phyloP scores from a whole-genome alignment of 345 rosid genomes.

The Bruguiera gymnorhiza region DNA sequence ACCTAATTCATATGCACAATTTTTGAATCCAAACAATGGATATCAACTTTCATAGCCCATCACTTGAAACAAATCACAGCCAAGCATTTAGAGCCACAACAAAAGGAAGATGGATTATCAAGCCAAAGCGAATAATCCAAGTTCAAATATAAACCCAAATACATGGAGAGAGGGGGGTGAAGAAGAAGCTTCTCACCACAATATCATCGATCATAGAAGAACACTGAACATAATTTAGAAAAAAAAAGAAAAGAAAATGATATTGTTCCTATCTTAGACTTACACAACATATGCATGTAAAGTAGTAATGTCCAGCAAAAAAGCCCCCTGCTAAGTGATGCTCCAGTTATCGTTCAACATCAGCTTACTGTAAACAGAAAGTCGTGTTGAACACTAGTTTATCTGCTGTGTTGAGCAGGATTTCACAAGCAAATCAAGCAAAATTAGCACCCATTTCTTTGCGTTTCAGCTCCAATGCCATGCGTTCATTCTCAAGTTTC shows the following conservation, averaged over 20 bases:
- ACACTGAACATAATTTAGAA: conserved; percentile 15
- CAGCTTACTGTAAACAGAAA: conserved; percentile 30
- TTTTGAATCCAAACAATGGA: neutral
- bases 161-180: neutral
- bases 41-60: neutral
- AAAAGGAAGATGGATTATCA: conserved; percentile 4
- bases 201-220: conserved; percentile 23
- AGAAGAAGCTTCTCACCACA: conserved; percentile 8
- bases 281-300: conserved; percentile 30
- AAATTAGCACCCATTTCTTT: conserved; percentile 44
- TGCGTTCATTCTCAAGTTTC: conserved; percentile 83
- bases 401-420: conserved; percentile 9
- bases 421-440: conserved; percentile 10
- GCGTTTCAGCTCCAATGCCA: conserved; percentile 65
- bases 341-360: conserved; percentile 20
- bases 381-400: conserved; percentile 4
- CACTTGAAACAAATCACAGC: neutral
- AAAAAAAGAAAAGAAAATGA: conserved; percentile 19
- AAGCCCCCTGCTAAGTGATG: conserved; percentile 7
- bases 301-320: conserved; percentile 11
- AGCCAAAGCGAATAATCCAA: conserved; percentile 11
- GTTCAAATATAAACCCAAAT: conserved; percentile 8
- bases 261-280: conserved; percentile 19
- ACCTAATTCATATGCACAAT: neutral
- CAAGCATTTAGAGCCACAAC: conserved; percentile 7